These are phyloP conservation scores for Cystofilobasidium capitatum DNA, from an alignment of 768 basidiomycete genomes.

Conservation along the genomic window DNA sequence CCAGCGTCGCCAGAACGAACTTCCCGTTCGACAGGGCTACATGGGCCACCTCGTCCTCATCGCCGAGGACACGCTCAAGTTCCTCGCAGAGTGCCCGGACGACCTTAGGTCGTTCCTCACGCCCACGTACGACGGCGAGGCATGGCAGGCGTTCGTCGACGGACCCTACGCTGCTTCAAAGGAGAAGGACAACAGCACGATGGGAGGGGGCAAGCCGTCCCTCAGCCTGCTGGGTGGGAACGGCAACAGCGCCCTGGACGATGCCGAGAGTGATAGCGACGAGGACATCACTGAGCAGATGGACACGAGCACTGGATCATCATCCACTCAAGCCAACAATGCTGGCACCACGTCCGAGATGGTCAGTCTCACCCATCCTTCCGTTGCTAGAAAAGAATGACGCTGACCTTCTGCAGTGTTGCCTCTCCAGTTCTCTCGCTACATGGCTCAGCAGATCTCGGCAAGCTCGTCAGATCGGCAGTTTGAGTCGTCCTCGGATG, in stretches of 20 bases:
- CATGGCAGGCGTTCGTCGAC: conserved; percentile 83
- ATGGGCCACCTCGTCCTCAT: conserved; percentile 96
- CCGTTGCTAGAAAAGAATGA: not conserved
- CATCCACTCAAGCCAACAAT: conserved; percentile 24
- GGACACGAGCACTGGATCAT: conserved; percentile 21
- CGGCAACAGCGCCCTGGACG: conserved; percentile 30
- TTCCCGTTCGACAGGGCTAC: conserved; percentile 58
- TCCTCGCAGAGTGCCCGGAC: conserved; percentile 74
- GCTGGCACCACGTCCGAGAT: conserved; percentile 45
- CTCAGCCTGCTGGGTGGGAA: conserved; percentile 11
- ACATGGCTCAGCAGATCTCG: conserved; percentile 43
- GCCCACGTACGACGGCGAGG: conserved; percentile 59
- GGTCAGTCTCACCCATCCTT: conserved; percentile 37
- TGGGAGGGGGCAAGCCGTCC: conserved; percentile 53
- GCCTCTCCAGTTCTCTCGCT: conserved; percentile 59
- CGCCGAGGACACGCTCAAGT: conserved; percentile 84
- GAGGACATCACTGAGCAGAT: conserved; percentile 28
- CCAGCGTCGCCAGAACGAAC: conserved; percentile 62
- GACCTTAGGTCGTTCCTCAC: conserved; percentile 61
- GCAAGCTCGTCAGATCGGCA: conserved; percentile 26
- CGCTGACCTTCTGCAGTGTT: not conserved
- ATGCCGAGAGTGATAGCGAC: conserved; percentile 27
- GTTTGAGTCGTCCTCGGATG: conserved; percentile 30
- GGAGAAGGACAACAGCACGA: conserved; percentile 61
- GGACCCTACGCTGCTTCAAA: conserved; percentile 80